Evolutionary conservation across 2,329 filamentous ascomycete genomes (phyloP).

Genomic region (Sphaerulina vaccinii): DNA sequence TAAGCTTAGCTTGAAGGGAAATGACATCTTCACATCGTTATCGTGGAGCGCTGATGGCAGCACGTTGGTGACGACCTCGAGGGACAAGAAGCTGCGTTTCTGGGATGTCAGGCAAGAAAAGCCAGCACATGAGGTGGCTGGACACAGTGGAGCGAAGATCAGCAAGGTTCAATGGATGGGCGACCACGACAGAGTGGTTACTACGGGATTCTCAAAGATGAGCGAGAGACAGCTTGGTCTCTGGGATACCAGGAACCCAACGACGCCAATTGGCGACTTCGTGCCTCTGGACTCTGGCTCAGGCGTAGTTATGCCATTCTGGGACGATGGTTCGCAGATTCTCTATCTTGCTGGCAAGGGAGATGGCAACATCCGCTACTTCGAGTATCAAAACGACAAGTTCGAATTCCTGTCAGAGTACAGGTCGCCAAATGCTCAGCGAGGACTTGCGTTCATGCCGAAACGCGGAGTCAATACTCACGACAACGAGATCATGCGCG

Average conservation of each 20-base stretch:
- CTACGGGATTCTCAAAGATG: constrained; percentile 97
- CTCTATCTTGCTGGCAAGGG: constrained; percentile 97
- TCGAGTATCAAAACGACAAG: constrained; percentile 97
- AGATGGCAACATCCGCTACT: constrained; percentile 99
- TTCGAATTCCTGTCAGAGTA: constrained; percentile 97
- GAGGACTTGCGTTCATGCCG: constrained; percentile 89
- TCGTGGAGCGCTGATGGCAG: constrained; percentile 92
- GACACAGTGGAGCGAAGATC: constrained; percentile 94
- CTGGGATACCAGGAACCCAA: constrained; percentile 82
- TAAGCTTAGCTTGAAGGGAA: constrained; percentile 75
- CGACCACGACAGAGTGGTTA: constrained; percentile 92
- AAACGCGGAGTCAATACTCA: constrained; percentile 94
- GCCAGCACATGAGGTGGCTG: constrained; percentile 77
- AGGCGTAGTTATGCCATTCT: constrained; percentile 98
- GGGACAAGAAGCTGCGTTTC: constrained; percentile 96
- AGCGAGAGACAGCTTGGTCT: constrained; percentile 94
- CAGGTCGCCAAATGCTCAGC: constrained; percentile 93
- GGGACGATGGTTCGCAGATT: constrained; percentile 95
- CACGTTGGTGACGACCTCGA: constrained; percentile 84
- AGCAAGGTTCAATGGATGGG: constrained; percentile 96
- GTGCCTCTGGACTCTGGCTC: constrained; percentile 90
- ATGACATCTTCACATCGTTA: constrained; percentile 89
- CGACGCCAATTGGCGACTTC: constrained; percentile 85
- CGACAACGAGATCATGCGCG: constrained; percentile 93
- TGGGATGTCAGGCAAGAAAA: constrained; percentile 96